A percentile compares a stretch with the other conserved stretches of the same genome.
Conservation (phyloP, 1,284 basidiomycete genomes). For the Fomitopsis betulina region DNA sequence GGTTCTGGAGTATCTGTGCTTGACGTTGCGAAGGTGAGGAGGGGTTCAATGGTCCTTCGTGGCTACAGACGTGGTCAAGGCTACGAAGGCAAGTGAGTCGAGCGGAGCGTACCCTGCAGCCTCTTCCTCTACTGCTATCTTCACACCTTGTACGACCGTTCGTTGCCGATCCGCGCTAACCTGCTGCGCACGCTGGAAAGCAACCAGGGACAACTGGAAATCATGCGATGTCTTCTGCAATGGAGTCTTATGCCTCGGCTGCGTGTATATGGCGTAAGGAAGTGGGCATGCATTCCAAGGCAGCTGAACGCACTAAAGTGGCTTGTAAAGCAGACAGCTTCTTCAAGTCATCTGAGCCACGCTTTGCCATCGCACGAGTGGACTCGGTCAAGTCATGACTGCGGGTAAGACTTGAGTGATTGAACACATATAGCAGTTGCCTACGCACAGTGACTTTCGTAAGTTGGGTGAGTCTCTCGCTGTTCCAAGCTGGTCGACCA, state of each 20-base stretch:
- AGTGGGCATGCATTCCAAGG: neutral
- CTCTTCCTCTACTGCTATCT: conserved; percentile 72
- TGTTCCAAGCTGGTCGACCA: conserved; percentile 89
- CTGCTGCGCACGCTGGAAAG: conserved; percentile 90
- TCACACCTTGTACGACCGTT: conserved; percentile 78
- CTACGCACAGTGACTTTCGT: conserved; percentile 73
- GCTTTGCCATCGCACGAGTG: conserved; percentile 91
- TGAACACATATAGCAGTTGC: neutral
- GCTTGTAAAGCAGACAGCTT: conserved; percentile 69
- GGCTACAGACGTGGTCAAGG: conserved; percentile 3
- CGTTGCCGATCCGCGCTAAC: conserved; percentile 85
- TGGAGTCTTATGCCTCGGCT: conserved; percentile 74
- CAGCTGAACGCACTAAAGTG: conserved; percentile 44
- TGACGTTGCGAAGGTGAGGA: conserved; percentile 48
- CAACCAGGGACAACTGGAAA: conserved; percentile 83
- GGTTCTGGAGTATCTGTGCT: conserved; percentile 65
- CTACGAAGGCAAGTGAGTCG: neutral
- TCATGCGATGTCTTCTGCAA: conserved; percentile 93
- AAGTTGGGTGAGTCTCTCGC: conserved; percentile 70
- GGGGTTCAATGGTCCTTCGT: conserved; percentile 23
- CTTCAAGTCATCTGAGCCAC: conserved; percentile 91
- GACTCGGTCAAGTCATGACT: conserved; percentile 90
- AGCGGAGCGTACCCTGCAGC: conserved; percentile 29
- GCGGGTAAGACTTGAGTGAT: neutral
- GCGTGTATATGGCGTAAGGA: conserved; percentile 2